Percentiles rank a stretch among this genome's conserved stretches.
phyloP scores from a whole-genome alignment of 1,284 basidiomycete species.

The Ceratobasidium sp. region DNA sequence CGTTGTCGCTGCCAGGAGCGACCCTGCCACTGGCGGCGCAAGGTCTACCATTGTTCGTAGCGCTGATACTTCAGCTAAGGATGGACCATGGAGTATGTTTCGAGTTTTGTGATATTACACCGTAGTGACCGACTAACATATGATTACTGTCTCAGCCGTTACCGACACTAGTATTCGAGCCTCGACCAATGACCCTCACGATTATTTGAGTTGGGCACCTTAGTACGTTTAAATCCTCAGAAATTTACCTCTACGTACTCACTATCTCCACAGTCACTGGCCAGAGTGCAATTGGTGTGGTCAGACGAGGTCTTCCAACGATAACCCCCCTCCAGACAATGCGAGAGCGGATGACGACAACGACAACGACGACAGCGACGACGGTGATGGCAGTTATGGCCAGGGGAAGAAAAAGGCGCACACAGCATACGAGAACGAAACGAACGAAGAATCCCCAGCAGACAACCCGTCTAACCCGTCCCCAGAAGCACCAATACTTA shows the following conservation, averaged over 20 bases:
- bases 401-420: neutral
- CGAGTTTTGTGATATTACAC: neutral
- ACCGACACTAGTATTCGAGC: slow-evolving; percentile 57
- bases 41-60: slow-evolving; percentile 51
- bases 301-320: slow-evolving; percentile 50
- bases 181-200: slow-evolving; percentile 59
- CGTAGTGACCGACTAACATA: neutral
- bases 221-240: slow-evolving; percentile 57
- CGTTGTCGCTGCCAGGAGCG: slow-evolving; percentile 8
- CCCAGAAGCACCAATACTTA: neutral
- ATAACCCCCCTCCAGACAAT: slow-evolving; percentile 44
- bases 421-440: neutral
- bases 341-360: neutral
- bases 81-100: slow-evolving; percentile 57
- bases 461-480: neutral
- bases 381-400: no score
- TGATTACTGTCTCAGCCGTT: slow-evolving; percentile 52
- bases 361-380: neutral
- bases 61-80: slow-evolving; percentile 52
- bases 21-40: slow-evolving; percentile 51
- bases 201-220: slow-evolving; percentile 67
- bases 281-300: slow-evolving; percentile 66
- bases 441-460: neutral
- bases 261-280: slow-evolving; percentile 61
- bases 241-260: slow-evolving; percentile 28